Percentiles rank a stretch among this genome's conserved stretches.
These are phyloP conservation scores for Didymella keratinophila DNA, from an alignment of 2,329 filamentous ascomycete species.

Conservation along the genomic window DNA sequence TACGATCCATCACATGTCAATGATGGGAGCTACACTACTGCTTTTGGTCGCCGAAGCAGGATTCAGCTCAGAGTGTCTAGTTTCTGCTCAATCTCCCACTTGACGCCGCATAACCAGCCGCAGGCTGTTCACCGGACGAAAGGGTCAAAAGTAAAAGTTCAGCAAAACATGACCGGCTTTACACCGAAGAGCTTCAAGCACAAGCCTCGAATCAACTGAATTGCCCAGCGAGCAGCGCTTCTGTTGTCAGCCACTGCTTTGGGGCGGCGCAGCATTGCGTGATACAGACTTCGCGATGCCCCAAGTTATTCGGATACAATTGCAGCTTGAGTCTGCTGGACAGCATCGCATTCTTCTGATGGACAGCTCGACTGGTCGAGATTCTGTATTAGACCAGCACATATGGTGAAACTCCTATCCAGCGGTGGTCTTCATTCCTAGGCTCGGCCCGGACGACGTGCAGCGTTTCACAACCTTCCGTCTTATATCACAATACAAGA, in stretches of 20 bases:
- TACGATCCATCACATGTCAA: constrained; percentile 4
- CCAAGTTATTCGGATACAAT: too few species aligned
- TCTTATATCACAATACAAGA: constrained; percentile 1
- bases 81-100: neutral
- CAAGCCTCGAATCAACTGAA: neutral
- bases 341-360: neutral
- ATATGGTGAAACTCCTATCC: neutral
- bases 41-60: neutral
- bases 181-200: neutral
- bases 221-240: neutral
- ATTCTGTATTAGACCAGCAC: neutral
- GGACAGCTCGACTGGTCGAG: neutral
- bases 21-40: neutral
- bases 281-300: too few species aligned
- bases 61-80: neutral
- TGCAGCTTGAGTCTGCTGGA: neutral
- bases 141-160: neutral
- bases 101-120: neutral
- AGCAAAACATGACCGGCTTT: neutral
- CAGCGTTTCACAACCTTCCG: constrained; percentile 9
- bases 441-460: constrained; percentile 11
- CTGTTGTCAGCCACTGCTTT: neutral
- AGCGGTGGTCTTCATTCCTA: constrained; percentile 10
- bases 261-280: neutral
- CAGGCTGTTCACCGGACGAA: neutral